Evolutionary conservation across 148 eudicot genomes (phyloP).

Genomic region (Fagopyrum tataricum): DNA sequence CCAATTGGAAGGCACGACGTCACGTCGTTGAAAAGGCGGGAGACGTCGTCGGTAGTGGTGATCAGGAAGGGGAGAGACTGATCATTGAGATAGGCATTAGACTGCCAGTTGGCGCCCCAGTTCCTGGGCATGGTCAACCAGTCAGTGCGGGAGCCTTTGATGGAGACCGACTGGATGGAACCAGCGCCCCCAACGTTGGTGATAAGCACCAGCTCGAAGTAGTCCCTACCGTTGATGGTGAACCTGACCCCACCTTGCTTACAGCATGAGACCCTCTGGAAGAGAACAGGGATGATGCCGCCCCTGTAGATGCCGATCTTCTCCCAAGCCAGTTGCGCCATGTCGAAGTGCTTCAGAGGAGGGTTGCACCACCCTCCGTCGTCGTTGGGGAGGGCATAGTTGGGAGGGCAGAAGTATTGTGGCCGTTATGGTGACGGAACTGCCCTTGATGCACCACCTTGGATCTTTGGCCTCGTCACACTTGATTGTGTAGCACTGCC

Average conservation of each 20-base stretch:
- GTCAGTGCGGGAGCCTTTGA: slow-evolving; percentile 27
- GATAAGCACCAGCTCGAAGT: slow-evolving; percentile 25
- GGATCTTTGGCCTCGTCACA: too few relatives aligned
- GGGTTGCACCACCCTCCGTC: too few relatives aligned
- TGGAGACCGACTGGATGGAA: slow-evolving; percentile 21
- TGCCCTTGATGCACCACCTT: too few relatives aligned
- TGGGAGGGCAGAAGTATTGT: too few relatives aligned
- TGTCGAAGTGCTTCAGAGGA: too few relatives aligned
- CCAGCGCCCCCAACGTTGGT: too few relatives aligned
- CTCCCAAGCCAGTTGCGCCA: slow-evolving; percentile 28
- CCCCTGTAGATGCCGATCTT: slow-evolving; percentile 24
- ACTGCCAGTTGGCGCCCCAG: slow-evolving; percentile 36
- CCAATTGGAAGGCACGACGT: slow-evolving; percentile 61
- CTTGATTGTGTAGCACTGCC: too few relatives aligned
- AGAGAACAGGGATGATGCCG: slow-evolving; percentile 26
- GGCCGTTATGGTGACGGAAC: too few relatives aligned
- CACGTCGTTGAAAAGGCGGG: slow-evolving; percentile 32
- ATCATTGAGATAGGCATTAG: slow-evolving; percentile 47
- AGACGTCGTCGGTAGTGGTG: slow-evolving; percentile 52
- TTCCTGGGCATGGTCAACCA: slow-evolving; percentile 30
- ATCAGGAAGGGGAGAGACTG: slow-evolving; percentile 63
- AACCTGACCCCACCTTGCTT: slow-evolving; percentile 29
- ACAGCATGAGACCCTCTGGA: slow-evolving; percentile 24
- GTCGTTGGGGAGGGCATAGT: too few relatives aligned
- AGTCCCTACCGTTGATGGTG: slow-evolving; percentile 26